A percentile compares a stretch with the other conserved stretches of the same genome.
These are phyloP conservation scores for Tetradesmus lagerheimii DNA, from an alignment of 139 green algal species.

Conservation along the genomic window DNA sequence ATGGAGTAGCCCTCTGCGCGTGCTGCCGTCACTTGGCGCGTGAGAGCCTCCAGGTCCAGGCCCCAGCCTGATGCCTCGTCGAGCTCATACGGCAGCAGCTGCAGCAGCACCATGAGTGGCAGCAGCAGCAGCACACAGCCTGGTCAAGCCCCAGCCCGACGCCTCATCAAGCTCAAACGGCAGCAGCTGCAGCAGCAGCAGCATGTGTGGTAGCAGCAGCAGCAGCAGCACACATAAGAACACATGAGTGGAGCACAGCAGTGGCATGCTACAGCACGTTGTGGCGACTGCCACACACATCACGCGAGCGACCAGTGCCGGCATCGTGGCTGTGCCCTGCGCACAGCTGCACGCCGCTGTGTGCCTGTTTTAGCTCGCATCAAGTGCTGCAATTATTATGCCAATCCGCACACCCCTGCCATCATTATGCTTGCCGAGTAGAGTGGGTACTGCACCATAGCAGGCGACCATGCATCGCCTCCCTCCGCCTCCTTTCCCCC, in stretches of 20 bases:
- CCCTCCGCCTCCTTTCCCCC: too few relatives aligned
- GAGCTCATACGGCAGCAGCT: slow-evolving; percentile 64
- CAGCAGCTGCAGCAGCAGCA: background rate
- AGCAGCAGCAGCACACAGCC: background rate
- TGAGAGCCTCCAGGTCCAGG: slow-evolving; percentile 53
- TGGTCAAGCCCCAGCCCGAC: slow-evolving; percentile 61
- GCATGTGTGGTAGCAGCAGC: background rate
- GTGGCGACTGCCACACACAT: too few relatives aligned
- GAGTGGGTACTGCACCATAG: slow-evolving; percentile 91
- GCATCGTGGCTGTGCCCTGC: too few relatives aligned
- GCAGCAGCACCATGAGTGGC: background rate
- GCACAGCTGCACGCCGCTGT: too few relatives aligned
- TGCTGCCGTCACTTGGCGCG: slow-evolving; percentile 36
- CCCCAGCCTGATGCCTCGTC: slow-evolving; percentile 68
- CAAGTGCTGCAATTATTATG: too few relatives aligned
- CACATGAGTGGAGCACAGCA: too few relatives aligned
- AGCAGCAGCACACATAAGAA: background rate
- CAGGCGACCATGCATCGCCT: too few relatives aligned
- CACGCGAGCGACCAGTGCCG: too few relatives aligned
- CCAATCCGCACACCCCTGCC: too few relatives aligned
- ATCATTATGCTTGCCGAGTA: slow-evolving; percentile 90
- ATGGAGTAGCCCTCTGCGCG: slow-evolving; percentile 48
- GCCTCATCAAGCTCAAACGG: too few relatives aligned
- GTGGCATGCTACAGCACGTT: background rate
- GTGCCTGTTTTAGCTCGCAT: too few relatives aligned